Evolutionary conservation across 2,329 filamentous ascomycete genomes (phyloP), one percentile per base, ranked within the genome.

Genomic region (Paraphaeosphaeria minitans): DNA sequence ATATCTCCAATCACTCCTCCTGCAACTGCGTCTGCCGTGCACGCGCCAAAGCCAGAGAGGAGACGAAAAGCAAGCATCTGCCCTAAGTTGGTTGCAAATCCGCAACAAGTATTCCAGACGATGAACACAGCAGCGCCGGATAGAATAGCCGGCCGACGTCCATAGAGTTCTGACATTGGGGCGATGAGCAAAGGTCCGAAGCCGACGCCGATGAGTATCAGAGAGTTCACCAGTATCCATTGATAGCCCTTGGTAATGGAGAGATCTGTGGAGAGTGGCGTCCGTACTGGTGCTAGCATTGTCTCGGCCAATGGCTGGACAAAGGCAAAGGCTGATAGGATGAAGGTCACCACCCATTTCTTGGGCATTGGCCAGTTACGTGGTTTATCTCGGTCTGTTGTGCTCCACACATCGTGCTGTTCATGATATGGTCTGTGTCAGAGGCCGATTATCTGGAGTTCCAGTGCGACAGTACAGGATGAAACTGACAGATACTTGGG

Each of bases 121-220:
- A 60, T 14, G 31, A 60, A 60, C 19, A 57, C 5, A 13, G 51
- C 33, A 37, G 33, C 55, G 7, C 55, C 55, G 41, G 1, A 29
- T 14, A 60, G 35, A 2, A 60, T 27, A 4, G 45, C 21, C 4
- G 45, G 55, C 58, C 77, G 76, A n/a, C 81, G 73, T 24, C 81
- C 81, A 54, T 74, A 73, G 47, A 82, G 65, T 63, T 83, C 80
- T 13, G 79, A 81, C 10, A 83, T 71, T 3, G 83, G 82, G 0
- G 81, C 83, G 37, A 59, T 56, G 2, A 66, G 10, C 48, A 66
- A 51, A 3, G 64, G 62, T 3, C 53, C 53, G 7, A 59, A 50
- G 3, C 81, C 82, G 57, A 85, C 82, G 1, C 83, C 79, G 51
- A 82, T 78, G 1, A 84, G 66, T 5, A 83, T 72, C 31, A 83